Evolutionary conservation across 2,329 filamentous ascomycete genomes (phyloP), one percentile per base, ranked within the genome.

Genomic region (Fusarium graminum): DNA sequence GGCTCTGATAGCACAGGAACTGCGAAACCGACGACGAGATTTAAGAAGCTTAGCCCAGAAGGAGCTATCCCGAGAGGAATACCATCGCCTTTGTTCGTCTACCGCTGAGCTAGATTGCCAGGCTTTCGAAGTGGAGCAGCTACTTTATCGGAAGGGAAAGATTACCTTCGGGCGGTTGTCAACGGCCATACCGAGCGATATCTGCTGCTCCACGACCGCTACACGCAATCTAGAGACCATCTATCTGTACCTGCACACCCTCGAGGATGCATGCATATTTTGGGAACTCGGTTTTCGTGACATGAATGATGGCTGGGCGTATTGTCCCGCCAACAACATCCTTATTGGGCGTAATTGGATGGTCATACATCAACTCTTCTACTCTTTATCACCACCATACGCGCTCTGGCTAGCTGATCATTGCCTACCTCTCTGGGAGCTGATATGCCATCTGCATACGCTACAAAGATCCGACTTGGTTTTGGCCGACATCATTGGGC

Each of bases 201-300:
- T 16, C 1, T 8, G 11, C 4, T 1, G 4, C 2, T 0, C 29
- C 6, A 4, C 22, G 3, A 4, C 7, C 9, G 14, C 4, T 6
- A 4, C 6, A 17, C 6, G 5, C 0, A 3, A 4, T 6, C 14
- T 6, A 12, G 12, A 11, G 2, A n/a, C 36, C 1, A 28, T 55
- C 4, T 56, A 30, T 6, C 7, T 50, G 6, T 36, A 28, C 1
- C 13, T 55, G 5, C 2, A 0, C 0, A 2, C 13, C 1, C 22
- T 28, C 1, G 38, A 42, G 22, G 52, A 56, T 26, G 45, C 38
- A 6, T 6, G 6, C 2, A 36, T 52, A 8, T 52, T 56, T 13
- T 34, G 13, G 14, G 10, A 30, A 4, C 12, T 56, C 1, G 45
- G 52, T 1, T 56, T 52, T 7, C 11, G 2, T 7, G 52, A 55